Evolutionary conservation across 306 rosid species (phyloP), one percentile per base, ranked within the genome.

Genomic region (Begonia masoniana): DNA sequence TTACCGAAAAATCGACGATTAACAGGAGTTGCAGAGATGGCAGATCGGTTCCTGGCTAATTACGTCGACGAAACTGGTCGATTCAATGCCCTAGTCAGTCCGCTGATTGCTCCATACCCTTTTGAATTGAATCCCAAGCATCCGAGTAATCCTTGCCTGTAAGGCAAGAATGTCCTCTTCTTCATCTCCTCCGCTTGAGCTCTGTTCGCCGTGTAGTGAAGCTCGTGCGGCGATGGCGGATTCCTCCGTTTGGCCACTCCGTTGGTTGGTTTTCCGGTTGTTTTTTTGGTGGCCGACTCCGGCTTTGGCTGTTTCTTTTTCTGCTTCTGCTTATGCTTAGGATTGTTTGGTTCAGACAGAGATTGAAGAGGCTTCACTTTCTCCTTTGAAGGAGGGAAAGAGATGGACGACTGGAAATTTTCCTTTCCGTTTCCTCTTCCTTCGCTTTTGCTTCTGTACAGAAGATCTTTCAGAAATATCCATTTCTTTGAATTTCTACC

Each of bases 71-170:
- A 85, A 48, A 85, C 96, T 57, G 94, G 94, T 11, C 49, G 49
- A 71, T 85, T 86, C 48, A 91, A 46, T 15, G 97, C 95, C 76
- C 94, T 91, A 15, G 92, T 87, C 31, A 85, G 75, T 54, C 96
- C 96, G 67, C 71, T 85, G 76, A 91, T 72, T 17, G 95, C 96
- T 21, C 96, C 97, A 58, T 91, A 91, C 14, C 97, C 94, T 60
- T 82, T 91, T 0, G 96, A 91, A 67, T 85, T 91, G 65, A 91
- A 91, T 3, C 97, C 97, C 65, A 91, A 73, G 67, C 97, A 85
- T 2, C 96, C 96, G 41, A 91, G 78, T 49, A 91, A 58, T 7
- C 97, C 97, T 57, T 85, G 96, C 55, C 80, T 69, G 55, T 91
- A 91, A 12, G 97, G 97, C 75, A 91, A 58, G 60, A 72, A 85